Conservation (phyloP, 2,329 filamentous ascomycete genomes). For the Aureobasidium vineae region DNA sequence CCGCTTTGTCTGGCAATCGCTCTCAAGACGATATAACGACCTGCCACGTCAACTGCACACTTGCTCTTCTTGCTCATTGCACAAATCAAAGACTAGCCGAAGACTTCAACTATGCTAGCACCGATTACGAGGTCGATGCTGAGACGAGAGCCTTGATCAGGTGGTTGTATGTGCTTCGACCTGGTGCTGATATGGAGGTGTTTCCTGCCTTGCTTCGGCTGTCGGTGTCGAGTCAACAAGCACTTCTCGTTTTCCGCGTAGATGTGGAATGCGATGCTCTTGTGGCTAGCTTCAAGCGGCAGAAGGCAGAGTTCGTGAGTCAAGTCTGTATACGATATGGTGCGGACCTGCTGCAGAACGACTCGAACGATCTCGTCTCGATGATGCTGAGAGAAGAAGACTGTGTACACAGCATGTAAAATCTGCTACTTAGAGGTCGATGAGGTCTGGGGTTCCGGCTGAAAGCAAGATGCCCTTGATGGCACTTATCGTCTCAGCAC, state of each 20-base stretch:
- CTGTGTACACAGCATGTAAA: too few species aligned
- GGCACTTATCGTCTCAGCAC: too few species aligned
- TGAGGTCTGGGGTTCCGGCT: too few species aligned
- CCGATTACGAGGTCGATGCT: not conserved
- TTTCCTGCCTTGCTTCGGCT: not conserved
- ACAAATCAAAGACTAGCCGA: not conserved
- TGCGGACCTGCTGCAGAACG: not conserved
- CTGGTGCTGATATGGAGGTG: slow-evolving; percentile 7
- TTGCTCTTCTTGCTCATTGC: not conserved
- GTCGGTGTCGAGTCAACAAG: not conserved
- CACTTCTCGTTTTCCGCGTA: not conserved
- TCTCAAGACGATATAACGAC: not conserved
- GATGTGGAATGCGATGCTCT: not conserved
- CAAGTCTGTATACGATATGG: not conserved
- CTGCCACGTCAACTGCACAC: slow-evolving; percentile 1
- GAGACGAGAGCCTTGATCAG: not conserved
- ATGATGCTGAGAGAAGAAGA: slow-evolving; percentile 1
- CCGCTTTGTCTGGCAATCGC: not conserved
- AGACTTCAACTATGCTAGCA: not conserved
- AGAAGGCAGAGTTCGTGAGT: not conserved
- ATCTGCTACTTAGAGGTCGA: too few species aligned
- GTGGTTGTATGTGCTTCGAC: slow-evolving; percentile 6
- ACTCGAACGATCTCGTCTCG: not conserved
- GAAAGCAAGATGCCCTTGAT: too few species aligned
- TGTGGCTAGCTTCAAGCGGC: not conserved